Percentiles rank a stretch among this genome's conserved stretches.
Conservation (phyloP, 2,329 filamentous ascomycete species). For the Talaromyces sp. region DNA sequence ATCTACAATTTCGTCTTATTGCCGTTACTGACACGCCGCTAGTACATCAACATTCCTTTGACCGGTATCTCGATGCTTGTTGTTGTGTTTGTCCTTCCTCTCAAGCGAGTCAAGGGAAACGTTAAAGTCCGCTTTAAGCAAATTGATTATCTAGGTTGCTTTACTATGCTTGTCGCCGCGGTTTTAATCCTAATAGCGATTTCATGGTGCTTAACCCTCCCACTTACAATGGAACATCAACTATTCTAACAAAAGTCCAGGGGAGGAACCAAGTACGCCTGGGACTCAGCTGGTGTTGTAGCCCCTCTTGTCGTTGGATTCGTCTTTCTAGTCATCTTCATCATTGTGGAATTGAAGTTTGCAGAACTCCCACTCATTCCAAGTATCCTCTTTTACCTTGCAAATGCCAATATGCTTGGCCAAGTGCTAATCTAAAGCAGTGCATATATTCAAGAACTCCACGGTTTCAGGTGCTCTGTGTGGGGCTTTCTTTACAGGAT, state of each 20-base stretch:
- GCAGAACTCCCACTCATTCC: conserved; percentile 33
- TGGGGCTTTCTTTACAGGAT: conserved; percentile 4
- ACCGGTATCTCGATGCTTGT: conserved; percentile 4
- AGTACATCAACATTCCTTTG: conserved; percentile 9
- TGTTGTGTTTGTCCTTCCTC: conserved; percentile 1
- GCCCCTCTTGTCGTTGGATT: conserved; percentile 57
- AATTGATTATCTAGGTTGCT: conserved; percentile 5
- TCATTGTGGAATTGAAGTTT: conserved; percentile 57
- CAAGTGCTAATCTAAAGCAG: not conserved
- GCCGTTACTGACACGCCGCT: not conserved
- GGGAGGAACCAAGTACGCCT: conserved; percentile 55
- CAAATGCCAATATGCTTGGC: too few relatives aligned
- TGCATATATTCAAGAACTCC: conserved; percentile 7
- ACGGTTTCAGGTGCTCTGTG: conserved; percentile 3
- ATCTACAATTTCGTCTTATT: not conserved
- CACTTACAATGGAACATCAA: conserved; percentile 47
- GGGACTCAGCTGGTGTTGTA: conserved; percentile 60
- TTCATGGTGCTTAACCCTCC: conserved; percentile 44
- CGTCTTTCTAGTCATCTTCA: conserved; percentile 50
- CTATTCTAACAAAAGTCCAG: conserved; percentile 52
- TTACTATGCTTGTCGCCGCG: conserved; percentile 3
- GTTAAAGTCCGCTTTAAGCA: conserved; percentile 2
- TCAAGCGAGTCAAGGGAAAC: conserved; percentile 4
- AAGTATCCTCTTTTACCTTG: not conserved
- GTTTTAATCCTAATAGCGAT: conserved; percentile 40